Evolutionary conservation across 306 rosid species (phyloP).

Genomic region (Inga leiocalycina): DNA sequence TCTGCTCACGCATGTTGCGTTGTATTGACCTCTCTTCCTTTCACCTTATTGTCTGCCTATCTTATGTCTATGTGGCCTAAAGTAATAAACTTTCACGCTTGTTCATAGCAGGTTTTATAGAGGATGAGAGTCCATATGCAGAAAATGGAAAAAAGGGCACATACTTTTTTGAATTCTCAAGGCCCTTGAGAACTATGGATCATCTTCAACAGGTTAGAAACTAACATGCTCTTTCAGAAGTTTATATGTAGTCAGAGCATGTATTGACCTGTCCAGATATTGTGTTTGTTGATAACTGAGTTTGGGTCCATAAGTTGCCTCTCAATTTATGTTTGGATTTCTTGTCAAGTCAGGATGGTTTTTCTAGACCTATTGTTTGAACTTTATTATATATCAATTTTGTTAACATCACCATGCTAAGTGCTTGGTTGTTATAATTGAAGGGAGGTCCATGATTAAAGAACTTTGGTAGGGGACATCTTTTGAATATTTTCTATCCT

Average conservation of each 20-base stretch:
- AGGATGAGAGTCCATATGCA: constrained; percentile 81
- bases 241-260: constrained; percentile 28
- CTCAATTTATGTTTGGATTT: constrained; percentile 7
- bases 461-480: constrained; percentile 10
- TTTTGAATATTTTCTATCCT: constrained; percentile 4
- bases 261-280: constrained; percentile 12
- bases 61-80: constrained; percentile 19
- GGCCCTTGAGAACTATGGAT: constrained; percentile 95
- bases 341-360: constrained; percentile 17
- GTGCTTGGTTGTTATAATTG: constrained; percentile 12
- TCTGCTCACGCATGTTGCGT: constrained; percentile 1
- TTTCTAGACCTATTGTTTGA: neutral
- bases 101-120: constrained; percentile 68
- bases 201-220: constrained; percentile 91
- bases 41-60: constrained; percentile 4
- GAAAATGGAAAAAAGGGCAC: constrained; percentile 78
- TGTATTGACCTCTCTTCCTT: constrained; percentile 28
- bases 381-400: constrained; percentile 19
- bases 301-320: constrained; percentile 24
- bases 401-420: neutral
- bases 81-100: constrained; percentile 22
- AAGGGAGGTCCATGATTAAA: neutral
- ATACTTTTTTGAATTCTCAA: constrained; percentile 83
- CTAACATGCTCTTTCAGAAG: constrained; percentile 29
- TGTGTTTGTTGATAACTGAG: constrained; percentile 12